Evolutionary conservation across 2,329 filamentous ascomycete species (phyloP).

Genomic region (Trichoderma sp.): DNA sequence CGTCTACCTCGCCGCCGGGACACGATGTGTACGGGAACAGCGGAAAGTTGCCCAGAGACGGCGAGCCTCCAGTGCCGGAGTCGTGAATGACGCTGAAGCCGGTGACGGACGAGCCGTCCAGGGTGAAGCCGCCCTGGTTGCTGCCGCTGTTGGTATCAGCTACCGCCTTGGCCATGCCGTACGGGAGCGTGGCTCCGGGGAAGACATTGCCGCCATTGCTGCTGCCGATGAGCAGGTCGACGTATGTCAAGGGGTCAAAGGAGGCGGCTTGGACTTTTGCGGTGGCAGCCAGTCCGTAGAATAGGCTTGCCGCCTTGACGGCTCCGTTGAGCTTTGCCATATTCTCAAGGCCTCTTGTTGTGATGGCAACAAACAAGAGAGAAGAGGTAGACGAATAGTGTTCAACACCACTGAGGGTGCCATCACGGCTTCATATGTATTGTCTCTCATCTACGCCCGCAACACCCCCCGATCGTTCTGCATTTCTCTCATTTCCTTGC

Average conservation of each 20-base stretch:
- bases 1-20: slow-evolving; percentile 61
- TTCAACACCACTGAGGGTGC: background rate
- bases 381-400: background rate
- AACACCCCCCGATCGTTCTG: background rate
- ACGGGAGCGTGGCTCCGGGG: slow-evolving; percentile 48
- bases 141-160: slow-evolving; percentile 50
- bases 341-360: background rate
- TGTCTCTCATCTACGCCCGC: background rate
- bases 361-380: background rate
- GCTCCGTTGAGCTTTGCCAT: slow-evolving; percentile 7
- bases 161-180: slow-evolving; percentile 59
- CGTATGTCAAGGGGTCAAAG: slow-evolving; percentile 37
- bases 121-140: slow-evolving; percentile 60
- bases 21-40: slow-evolving; percentile 69
- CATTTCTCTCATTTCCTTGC: slow-evolving; percentile 1
- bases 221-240: slow-evolving; percentile 45
- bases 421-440: slow-evolving; percentile 13
- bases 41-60: slow-evolving; percentile 73
- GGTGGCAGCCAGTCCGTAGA: slow-evolving; percentile 9
- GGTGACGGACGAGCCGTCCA: slow-evolving; percentile 52
- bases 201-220: slow-evolving; percentile 47
- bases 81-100: slow-evolving; percentile 63
- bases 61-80: slow-evolving; percentile 58
- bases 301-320: slow-evolving; percentile 1
- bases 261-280: background rate